Evolutionary conservation across 164 flowering plant species (phyloP).

Genomic region (Taxillus chinensis): DNA sequence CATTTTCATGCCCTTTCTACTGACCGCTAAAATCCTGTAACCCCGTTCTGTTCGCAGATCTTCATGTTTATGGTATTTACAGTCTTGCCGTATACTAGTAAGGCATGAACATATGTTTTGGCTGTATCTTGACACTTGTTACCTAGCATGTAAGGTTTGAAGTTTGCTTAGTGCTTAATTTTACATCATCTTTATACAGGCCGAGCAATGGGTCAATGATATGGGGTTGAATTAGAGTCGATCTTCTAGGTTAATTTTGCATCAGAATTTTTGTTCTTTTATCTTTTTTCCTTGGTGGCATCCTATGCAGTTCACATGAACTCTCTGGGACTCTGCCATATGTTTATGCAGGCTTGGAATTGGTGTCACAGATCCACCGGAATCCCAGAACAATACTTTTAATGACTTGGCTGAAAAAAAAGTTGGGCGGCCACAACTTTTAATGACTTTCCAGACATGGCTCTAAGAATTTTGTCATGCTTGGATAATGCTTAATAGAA

Average conservation of each 20-base stretch:
- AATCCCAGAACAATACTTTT: slow-evolving; percentile 18
- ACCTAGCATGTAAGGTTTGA: no score
- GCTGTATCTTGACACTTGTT: no score
- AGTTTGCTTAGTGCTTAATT: not conserved
- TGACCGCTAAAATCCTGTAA: no score
- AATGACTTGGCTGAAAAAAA: slow-evolving; percentile 51
- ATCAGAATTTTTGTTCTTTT: not conserved
- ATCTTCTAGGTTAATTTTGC: slow-evolving; percentile 34
- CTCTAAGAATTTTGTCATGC: no score
- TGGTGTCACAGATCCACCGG: slow-evolving; percentile 36
- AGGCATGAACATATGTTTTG: no score
- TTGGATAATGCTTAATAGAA: slow-evolving; percentile 26
- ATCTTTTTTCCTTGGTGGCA: not conserved
- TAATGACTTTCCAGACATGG: no score
- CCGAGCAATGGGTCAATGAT: slow-evolving; percentile 59
- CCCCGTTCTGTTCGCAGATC: no score
- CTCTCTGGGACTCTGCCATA: not conserved
- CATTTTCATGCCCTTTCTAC: no score
- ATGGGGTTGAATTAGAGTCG: slow-evolving; percentile 44
- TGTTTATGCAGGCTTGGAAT: slow-evolving; percentile 38
- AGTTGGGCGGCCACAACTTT: slow-evolving; percentile 6
- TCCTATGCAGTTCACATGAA: not conserved
- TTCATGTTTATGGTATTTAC: no score
- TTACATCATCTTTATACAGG: slow-evolving; percentile 30
- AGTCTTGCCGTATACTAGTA: no score